phyloP scores from a whole-genome alignment of 23 red algal species.

The Gracilariopsis chorda region DNA sequence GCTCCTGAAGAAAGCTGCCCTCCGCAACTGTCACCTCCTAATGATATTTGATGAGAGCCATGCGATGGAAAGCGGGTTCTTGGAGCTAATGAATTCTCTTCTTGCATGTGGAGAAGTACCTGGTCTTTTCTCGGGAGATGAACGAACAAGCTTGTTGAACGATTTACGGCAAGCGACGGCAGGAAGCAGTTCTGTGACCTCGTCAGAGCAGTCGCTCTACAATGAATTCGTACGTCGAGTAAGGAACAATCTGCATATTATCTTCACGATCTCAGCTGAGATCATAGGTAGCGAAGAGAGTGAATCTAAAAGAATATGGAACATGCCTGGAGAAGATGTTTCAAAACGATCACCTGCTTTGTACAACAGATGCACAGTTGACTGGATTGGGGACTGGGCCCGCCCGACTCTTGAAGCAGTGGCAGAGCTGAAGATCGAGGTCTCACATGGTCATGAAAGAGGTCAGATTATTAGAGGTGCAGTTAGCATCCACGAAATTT shows the following conservation, averaged over 20 bases:
- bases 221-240: constrained; percentile 60
- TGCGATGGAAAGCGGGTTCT: constrained; percentile 61
- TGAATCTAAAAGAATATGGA: background rate
- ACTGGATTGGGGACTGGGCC: constrained; percentile 75
- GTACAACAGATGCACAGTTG: constrained; percentile 68
- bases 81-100: constrained; percentile 78
- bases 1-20: constrained; percentile 44
- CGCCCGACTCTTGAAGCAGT: constrained; percentile 60
- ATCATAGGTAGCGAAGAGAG: background rate
- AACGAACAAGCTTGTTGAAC: constrained; percentile 10
- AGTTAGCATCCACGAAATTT: constrained; percentile 49
- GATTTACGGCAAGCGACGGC: background rate
- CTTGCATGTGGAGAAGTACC: constrained; percentile 77
- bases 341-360: constrained; percentile 69
- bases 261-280: constrained; percentile 64
- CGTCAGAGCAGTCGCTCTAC: constrained; percentile 56
- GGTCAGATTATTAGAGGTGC: constrained; percentile 23
- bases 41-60: constrained; percentile 81
- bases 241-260: constrained; percentile 54
- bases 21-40: constrained; percentile 20
- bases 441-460: constrained; percentile 41
- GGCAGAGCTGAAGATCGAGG: constrained; percentile 66
- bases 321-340: constrained; percentile 2
- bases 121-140: constrained; percentile 67
- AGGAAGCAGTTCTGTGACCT: background rate